Evolutionary conservation across 768 basidiomycete genomes (phyloP), one percentile per base, ranked within the genome.

Genomic region (Fistulinella prunicolor): DNA sequence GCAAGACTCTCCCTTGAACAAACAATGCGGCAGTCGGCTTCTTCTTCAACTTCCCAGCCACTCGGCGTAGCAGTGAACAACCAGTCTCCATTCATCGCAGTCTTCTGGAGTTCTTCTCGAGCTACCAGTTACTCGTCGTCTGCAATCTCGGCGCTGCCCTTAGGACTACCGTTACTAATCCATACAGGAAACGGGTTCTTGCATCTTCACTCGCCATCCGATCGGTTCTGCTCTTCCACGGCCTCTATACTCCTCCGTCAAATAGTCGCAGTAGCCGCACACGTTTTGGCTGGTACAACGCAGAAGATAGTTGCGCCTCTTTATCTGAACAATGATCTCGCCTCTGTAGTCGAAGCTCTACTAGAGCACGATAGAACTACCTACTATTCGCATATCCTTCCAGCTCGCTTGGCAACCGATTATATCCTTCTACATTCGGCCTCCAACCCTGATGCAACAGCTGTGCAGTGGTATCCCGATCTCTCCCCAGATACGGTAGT

Each of bases 381-480:
- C 13, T 44, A 39, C 17, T 57, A 61, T 45, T 44, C 49, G 0
- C 61, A 63, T 22, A 44, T 65, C 13, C 37, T 41, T 38, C 57
- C 44, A 16, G 58, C 49, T 44, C 41, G 35, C 47, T 49, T 62
- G n/a, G 58, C 54, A 21, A 60, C 62, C 6, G 58, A 63, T n/a
- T 63, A 50, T 19, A 49, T 63, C 21, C 52, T 59, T 40, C 58
- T 57, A 20, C 38, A 62, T 47, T 44, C 50, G 13, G 35, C 43
- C 6, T 53, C 47, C 19, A 40, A 43, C 47, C 48, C 61, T 2
- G 28, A 60, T 23, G 44, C 50, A 8, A 36, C 24, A 34, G 62
- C 63, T 24, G 54, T 65, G 16, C 38, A 35, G 19, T 63, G 63
- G 63, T 63, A 63, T 41, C 38, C 54, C 40, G 28, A 28, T 23